These are phyloP conservation scores for Yarrowia hollandica DNA, from an alignment of 805 yeast species.

Conservation along the genomic window DNA sequence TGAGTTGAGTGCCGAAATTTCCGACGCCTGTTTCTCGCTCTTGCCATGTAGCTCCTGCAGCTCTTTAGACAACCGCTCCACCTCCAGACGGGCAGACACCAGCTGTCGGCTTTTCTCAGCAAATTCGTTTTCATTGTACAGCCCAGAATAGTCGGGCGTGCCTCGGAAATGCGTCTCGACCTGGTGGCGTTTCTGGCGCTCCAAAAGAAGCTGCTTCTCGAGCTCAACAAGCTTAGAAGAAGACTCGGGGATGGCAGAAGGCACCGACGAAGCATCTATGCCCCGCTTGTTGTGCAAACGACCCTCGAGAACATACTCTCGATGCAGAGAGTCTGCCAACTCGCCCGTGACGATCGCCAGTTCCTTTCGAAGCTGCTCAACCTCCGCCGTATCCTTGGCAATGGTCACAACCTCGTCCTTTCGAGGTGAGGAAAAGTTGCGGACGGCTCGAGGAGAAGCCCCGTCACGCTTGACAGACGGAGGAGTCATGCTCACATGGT, in stretches of 20 bases:
- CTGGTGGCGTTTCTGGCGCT: constrained; percentile 39
- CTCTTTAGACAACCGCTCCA: constrained; percentile 39
- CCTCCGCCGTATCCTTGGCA: constrained; percentile 18
- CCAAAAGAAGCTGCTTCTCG: constrained; percentile 39
- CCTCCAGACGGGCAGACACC: constrained; percentile 25
- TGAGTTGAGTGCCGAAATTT: constrained; percentile 34
- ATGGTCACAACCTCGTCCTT: constrained; percentile 34
- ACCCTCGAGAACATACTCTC: constrained; percentile 38
- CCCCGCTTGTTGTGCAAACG: constrained; percentile 26
- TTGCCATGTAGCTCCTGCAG: constrained; percentile 33
- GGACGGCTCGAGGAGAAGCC: constrained; percentile 30
- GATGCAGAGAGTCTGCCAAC: constrained; percentile 43
- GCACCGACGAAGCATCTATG: background rate
- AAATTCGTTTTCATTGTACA: constrained; percentile 19
- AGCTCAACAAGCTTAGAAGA: constrained; percentile 36
- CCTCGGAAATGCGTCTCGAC: constrained; percentile 33
- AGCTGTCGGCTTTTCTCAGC: constrained; percentile 26
- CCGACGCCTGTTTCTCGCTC: constrained; percentile 35
- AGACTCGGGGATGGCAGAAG: constrained; percentile 24
- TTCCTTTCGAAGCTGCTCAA: constrained; percentile 38
- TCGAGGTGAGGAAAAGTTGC: constrained; percentile 26
- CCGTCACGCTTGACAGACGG: constrained; percentile 27
- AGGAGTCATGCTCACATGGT: constrained; percentile 20
- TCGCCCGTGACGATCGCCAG: constrained; percentile 42
- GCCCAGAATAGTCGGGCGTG: constrained; percentile 2